phyloP scores from a whole-genome alignment of 306 rosid species.

The Mimosa bimucronata region DNA sequence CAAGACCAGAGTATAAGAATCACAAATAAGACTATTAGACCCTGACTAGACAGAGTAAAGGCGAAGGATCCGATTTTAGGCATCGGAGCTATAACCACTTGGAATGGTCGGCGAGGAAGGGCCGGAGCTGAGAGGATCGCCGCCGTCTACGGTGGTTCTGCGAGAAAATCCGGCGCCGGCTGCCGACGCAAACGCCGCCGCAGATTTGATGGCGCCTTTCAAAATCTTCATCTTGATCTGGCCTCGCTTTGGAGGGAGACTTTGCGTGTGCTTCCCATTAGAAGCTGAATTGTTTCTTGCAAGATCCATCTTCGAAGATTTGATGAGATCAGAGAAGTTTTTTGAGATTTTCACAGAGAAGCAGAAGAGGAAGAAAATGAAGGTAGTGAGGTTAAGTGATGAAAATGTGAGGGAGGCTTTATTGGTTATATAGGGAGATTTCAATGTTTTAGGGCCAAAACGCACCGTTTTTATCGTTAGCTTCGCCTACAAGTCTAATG shows the following conservation, averaged over 20 bases:
- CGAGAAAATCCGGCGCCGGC: background rate
- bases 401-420: background rate
- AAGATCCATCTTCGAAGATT: background rate
- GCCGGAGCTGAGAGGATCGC: slow-evolving; percentile 28
- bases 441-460: no score
- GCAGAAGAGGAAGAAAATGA: background rate
- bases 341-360: background rate
- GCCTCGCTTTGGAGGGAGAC: slow-evolving; percentile 46
- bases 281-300: background rate
- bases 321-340: background rate
- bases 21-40: background rate
- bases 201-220: slow-evolving; percentile 17
- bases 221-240: slow-evolving; percentile 41
- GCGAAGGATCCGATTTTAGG: background rate
- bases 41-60: background rate
- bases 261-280: background rate
- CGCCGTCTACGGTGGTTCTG: slow-evolving; percentile 16
- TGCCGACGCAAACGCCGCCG: slow-evolving; percentile 8
- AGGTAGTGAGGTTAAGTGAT: background rate
- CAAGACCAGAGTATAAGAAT: background rate
- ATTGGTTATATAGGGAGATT: background rate
- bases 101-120: slow-evolving; percentile 31
- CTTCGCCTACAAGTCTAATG: background rate
- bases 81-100: slow-evolving; percentile 19
- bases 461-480: background rate